Percentiles rank a stretch among this genome's conserved stretches.
Conservation (phyloP, 306 rosid species). For the Arachis hypogaea region DNA sequence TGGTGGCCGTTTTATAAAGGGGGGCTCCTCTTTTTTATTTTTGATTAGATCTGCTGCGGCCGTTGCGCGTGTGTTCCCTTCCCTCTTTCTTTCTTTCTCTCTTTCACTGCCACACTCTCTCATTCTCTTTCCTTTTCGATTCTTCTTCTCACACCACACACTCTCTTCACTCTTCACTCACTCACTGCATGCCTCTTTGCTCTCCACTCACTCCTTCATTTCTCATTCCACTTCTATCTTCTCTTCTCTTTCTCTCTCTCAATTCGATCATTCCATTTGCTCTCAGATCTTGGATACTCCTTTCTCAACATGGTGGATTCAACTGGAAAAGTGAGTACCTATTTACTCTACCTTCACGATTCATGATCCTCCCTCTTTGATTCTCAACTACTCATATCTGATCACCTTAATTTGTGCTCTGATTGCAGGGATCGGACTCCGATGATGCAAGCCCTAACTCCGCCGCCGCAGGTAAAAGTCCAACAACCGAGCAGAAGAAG, state of each 20-base stretch:
- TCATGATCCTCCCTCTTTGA: neutral
- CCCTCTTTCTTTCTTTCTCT: neutral
- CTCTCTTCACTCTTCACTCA: neutral
- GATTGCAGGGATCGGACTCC: neutral
- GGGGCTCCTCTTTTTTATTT: conserved; percentile 1
- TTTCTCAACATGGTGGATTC: conserved; percentile 66
- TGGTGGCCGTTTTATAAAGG: conserved; percentile 50
- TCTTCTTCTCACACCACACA: neutral
- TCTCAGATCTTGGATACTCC: neutral
- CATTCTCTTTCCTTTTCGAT: neutral
- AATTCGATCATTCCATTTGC: neutral
- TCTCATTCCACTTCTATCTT: no score
- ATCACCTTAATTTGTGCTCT: neutral
- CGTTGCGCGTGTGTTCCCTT: conserved; percentile 41
- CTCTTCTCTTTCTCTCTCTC: neutral
- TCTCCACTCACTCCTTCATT: neutral
- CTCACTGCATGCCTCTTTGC: neutral
- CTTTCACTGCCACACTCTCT: neutral
- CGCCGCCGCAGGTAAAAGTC: conserved; percentile 57
- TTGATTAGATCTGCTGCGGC: neutral
- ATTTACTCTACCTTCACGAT: neutral
- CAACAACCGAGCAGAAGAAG: conserved; percentile 57
- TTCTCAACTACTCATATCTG: neutral
- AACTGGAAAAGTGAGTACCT: conserved; percentile 65
- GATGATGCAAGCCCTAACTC: conserved; percentile 46